A percentile compares a stretch with the other conserved stretches of the same genome.
Evolutionary conservation across 1,139 yeast species (phyloP).

Genomic region (Wickerhamomyces sp.): DNA sequence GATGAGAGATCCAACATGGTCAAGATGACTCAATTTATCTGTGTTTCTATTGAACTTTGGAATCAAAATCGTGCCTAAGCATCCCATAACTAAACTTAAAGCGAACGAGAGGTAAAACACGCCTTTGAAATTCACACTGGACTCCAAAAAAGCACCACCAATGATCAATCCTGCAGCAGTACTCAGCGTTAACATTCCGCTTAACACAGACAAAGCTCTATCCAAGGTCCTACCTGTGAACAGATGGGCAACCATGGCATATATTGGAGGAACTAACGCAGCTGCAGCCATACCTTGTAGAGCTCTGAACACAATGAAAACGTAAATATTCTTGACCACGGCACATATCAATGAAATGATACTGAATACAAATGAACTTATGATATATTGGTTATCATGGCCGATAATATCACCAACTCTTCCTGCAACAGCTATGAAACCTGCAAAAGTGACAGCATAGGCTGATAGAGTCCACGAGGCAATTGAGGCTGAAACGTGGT

Average conservation of each 20-base stretch:
- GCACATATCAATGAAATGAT: slow-evolving; percentile 24
- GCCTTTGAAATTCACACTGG: slow-evolving; percentile 26
- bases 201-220: slow-evolving; percentile 22
- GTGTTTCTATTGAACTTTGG: slow-evolving; percentile 11
- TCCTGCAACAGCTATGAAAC: slow-evolving; percentile 28
- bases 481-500: not conserved
- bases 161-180: slow-evolving; percentile 28
- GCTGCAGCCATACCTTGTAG: slow-evolving; percentile 32
- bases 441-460: slow-evolving; percentile 28
- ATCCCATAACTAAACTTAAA: not conserved
- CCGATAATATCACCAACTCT: slow-evolving; percentile 29
- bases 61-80: slow-evolving; percentile 3
- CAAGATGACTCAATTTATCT: slow-evolving; percentile 19
- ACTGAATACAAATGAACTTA: slow-evolving; percentile 9
- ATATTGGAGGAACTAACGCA: slow-evolving; percentile 28
- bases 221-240: slow-evolving; percentile 21
- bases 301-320: slow-evolving; percentile 29
- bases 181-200: slow-evolving; percentile 21
- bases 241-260: slow-evolving; percentile 26
- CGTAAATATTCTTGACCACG: not conserved
- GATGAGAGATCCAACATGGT: slow-evolving; percentile 23
- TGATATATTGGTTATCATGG: slow-evolving; percentile 21
- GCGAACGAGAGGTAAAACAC: slow-evolving; percentile 27
- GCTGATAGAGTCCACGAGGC: slow-evolving; percentile 28
- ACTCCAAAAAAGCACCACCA: slow-evolving; percentile 30